Base-by-base conservation (phyloP, 2,329 filamentous ascomycete genomes). In the Mollisia scopiformis region DNA sequence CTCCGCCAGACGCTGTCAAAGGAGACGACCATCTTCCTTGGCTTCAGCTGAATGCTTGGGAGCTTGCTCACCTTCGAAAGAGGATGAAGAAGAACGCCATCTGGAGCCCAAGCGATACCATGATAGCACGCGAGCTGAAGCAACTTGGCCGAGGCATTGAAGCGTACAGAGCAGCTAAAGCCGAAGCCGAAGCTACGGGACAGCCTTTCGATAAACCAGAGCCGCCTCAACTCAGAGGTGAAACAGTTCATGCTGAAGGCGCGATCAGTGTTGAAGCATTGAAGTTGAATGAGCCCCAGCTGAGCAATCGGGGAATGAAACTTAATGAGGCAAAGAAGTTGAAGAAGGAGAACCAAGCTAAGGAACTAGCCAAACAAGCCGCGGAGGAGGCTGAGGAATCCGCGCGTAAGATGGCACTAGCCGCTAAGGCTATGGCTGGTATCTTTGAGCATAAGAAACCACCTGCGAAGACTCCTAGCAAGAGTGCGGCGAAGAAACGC, bases 51-150 rank as follows among this genome's bases (percentile, higher is more conserved):
- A 89, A 86, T 6, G 78, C 81, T 16, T 88, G 84, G 64, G 87
- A 90, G 71, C 78, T 90, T 50, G 87, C 86, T 0, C 84, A 87
- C 64, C 80, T 95, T 7, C 82, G 91, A 62, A 95, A 95, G 76
- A 84, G 89, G 19, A 95, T 95, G 91, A 95, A 95, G 83, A 95
- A 95, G 81, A 95, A 95, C 71, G 89, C 91, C 0, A 88, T 91
- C 4, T 95, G 91, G 91, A 88, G 86, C 2, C 91, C 91, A 0
- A 93, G 90, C 64, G 89, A 92, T 68, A 93, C 91, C 0, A 95
- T 95, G 91, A 91, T 94, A 65, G 85, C 89, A 16, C 82, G 91
- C 30, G 91, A 94, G 75, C 83, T 95, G 1, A 90, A 90, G 72
- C 80, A 81, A 21, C 82, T 92, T 19, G 88, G 88, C 1, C 87